A percentile compares a stretch with the other conserved stretches of the same genome.
These are phyloP conservation scores for Mycosphaerella sp. DNA, from an alignment of 2,329 filamentous ascomycete genomes.

Conservation along the genomic window DNA sequence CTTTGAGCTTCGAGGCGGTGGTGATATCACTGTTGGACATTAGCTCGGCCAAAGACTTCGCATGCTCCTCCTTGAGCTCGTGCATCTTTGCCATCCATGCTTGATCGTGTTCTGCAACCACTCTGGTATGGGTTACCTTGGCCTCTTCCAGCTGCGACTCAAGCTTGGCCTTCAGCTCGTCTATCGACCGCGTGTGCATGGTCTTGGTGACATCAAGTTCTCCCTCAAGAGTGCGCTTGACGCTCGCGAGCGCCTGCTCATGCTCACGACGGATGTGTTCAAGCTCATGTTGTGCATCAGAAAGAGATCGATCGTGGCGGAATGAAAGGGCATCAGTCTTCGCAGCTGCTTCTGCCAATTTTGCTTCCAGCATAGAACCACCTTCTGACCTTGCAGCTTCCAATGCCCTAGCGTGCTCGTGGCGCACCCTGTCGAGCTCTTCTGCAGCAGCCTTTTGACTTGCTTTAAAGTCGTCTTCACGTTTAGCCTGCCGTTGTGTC, in stretches of 20 bases:
- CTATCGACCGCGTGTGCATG: slow-evolving; percentile 1
- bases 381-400: slow-evolving; percentile 11
- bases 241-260: slow-evolving; percentile 12
- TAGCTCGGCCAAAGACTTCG: slow-evolving; percentile 16
- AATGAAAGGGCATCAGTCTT: slow-evolving; percentile 9
- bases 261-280: slow-evolving; percentile 15
- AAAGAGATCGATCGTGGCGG: slow-evolving; percentile 13
- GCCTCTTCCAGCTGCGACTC: slow-evolving; percentile 13
- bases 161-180: slow-evolving; percentile 12
- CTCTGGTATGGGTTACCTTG: slow-evolving; percentile 15
- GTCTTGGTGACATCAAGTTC: slow-evolving; percentile 7
- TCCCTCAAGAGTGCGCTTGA: slow-evolving; percentile 9
- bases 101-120: slow-evolving; percentile 20
- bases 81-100: slow-evolving; percentile 22
- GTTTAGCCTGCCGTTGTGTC: slow-evolving; percentile 6
- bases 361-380: slow-evolving; percentile 10
- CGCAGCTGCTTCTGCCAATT: slow-evolving; percentile 17
- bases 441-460: slow-evolving; percentile 3
- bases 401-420: slow-evolving; percentile 9
- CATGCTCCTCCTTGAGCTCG: slow-evolving; percentile 19
- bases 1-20: slow-evolving; percentile 12
- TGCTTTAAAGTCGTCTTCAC: slow-evolving; percentile 10
- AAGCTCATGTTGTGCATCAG: slow-evolving; percentile 14
- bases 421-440: slow-evolving; percentile 12
- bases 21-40: slow-evolving; percentile 14